Base-by-base conservation (phyloP, 2,329 filamentous ascomycete species). In the Fusarium nelsonii region DNA sequence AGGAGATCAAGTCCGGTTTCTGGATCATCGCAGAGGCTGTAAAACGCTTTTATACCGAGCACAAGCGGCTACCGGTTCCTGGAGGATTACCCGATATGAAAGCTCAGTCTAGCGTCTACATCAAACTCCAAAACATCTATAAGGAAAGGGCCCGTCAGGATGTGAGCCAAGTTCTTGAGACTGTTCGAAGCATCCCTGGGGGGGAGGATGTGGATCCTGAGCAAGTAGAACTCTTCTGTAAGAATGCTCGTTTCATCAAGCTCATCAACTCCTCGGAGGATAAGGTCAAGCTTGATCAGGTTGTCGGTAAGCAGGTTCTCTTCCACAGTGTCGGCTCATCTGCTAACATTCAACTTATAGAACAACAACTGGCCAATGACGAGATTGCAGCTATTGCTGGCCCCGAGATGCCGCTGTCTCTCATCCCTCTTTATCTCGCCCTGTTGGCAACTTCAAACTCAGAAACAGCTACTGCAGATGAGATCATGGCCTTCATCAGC, bases 21-120 rank as follows among this genome's bases (percentile, higher is more conserved):
- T 99, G 97, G 96, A 81, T 94, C 64, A 95, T 97, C 71, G 92
- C 92, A 10, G 86, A 89, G 57, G 94, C 95, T 0, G 85, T 98
- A 57, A 89, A 89, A 63, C 76, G 85, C 20, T 99, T 99, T 78
- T 90, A 95, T 78, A 79, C 86, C 11, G 88, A 88, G 56, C 89
- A 97, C 76, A 82, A 85, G 9, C 85, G 90, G 30, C 85, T 99
- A 7, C 96, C 96, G 16, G 84, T 99, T 0, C 91, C 94, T 1
- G 97, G 96, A 14, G 90, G 91, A 4, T 84, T 99, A 3, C 96
- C 97, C 3, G 96, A 99, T 78, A 99, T 99, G 96, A 99, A 99
- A 82, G 94, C 96, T 4, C 88, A 95, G 76, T 97, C 94, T 5
- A 88, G 86, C 58, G 91, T 97, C 66, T 99, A 99, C 81, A 91